phyloP scores from a whole-genome alignment of 352 stramenopile genomes.

The Globisporangium megalacanthum region DNA sequence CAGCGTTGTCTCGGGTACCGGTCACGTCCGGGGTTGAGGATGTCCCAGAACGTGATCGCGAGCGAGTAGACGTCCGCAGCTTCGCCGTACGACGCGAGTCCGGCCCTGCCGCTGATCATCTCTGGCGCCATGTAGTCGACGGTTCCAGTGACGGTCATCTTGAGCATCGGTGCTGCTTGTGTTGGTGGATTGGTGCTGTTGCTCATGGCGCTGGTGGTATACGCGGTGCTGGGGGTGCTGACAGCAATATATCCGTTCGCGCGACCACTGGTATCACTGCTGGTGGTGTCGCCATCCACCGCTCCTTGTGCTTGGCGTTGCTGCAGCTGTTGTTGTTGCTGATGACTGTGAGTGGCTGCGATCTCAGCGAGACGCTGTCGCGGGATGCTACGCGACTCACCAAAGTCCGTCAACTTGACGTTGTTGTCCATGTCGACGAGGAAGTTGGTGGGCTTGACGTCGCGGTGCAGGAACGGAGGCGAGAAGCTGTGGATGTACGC shows the following conservation, averaged over 20 bases:
- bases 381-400: slow-evolving; percentile 26
- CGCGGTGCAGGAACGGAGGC: slow-evolving; percentile 39
- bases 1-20: slow-evolving; percentile 34
- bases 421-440: slow-evolving; percentile 22
- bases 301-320: no score
- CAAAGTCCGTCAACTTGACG: slow-evolving; percentile 20
- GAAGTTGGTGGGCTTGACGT: slow-evolving; percentile 62
- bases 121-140: background rate
- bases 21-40: slow-evolving; percentile 46
- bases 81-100: background rate
- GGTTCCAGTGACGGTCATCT: no score
- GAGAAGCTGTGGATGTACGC: slow-evolving; percentile 54
- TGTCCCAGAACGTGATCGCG: slow-evolving; percentile 58
- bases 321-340: no score
- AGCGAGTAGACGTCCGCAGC: slow-evolving; percentile 67
- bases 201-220: no score
- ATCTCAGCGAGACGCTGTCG: background rate
- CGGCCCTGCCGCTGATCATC: background rate
- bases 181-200: no score
- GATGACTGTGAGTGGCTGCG: no score
- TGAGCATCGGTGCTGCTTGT: no score
- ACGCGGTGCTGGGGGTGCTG: no score
- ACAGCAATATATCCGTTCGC: slow-evolving; percentile 4
- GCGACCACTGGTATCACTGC: no score
- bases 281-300: no score